These are phyloP conservation scores for Xylariaceae sp. DNA, from an alignment of 2,329 filamentous ascomycete species.

Conservation along the genomic window DNA sequence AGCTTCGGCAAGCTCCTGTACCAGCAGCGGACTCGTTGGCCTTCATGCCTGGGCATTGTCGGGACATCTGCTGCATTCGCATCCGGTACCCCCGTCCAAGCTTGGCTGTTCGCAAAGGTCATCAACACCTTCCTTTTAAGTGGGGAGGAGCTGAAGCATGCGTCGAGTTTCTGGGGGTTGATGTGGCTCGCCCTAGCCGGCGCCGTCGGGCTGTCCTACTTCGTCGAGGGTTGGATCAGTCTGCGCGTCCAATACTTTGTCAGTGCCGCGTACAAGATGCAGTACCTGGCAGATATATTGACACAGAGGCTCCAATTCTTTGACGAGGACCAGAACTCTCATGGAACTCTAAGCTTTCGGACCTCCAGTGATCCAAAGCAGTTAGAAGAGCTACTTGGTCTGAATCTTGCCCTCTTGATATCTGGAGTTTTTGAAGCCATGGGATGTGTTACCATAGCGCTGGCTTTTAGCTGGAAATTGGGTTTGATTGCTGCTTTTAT, in stretches of 20 bases:
- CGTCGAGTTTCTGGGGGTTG: slow-evolving; percentile 53
- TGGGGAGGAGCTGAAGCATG: slow-evolving; percentile 25
- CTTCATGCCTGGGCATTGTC: slow-evolving; percentile 42
- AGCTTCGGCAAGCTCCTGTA: slow-evolving; percentile 50
- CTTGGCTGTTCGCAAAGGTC: slow-evolving; percentile 48
- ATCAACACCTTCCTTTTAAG: slow-evolving; percentile 40
- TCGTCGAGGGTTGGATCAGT: slow-evolving; percentile 32
- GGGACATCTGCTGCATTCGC: slow-evolving; percentile 37
- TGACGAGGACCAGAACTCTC: slow-evolving; percentile 50
- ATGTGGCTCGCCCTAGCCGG: slow-evolving; percentile 60
- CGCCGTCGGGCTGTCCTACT: slow-evolving; percentile 47
- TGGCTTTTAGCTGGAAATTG: slow-evolving; percentile 70
- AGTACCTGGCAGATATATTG: slow-evolving; percentile 34
- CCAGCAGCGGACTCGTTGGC: slow-evolving; percentile 46
- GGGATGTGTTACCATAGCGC: slow-evolving; percentile 60
- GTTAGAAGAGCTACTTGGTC: slow-evolving; percentile 54
- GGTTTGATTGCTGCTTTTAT: slow-evolving; percentile 60
- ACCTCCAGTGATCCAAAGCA: slow-evolving; percentile 49
- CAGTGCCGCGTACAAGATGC: slow-evolving; percentile 21
- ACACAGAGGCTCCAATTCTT: slow-evolving; percentile 53
- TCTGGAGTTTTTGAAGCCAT: slow-evolving; percentile 59
- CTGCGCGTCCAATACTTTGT: slow-evolving; percentile 48
- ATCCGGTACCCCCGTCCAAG: slow-evolving; percentile 42
- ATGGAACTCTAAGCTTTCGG: slow-evolving; percentile 51
- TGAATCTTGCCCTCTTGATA: slow-evolving; percentile 55